These are phyloP conservation scores for Neopestalotiopsis sp. DNA, from an alignment of 2,329 filamentous ascomycete species.

Conservation along the genomic window DNA sequence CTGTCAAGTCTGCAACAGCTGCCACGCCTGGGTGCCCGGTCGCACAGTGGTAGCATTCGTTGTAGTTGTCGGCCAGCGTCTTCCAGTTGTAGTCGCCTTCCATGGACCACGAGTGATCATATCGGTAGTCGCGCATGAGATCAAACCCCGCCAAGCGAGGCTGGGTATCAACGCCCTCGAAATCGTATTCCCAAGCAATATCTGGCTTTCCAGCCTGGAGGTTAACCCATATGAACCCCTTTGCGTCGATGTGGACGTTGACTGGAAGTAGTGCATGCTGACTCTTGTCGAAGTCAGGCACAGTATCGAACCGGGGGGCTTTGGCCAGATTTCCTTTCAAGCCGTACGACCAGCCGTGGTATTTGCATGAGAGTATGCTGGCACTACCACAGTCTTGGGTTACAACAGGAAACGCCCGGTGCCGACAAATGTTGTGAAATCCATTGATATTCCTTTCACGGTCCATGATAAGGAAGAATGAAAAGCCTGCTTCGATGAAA, in stretches of 20 bases:
- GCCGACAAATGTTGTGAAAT: conserved; percentile 68
- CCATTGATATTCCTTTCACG: neutral
- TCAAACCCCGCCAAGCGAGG: neutral
- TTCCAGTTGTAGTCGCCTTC: conserved; percentile 6
- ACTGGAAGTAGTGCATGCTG: neutral
- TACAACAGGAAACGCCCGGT: conserved; percentile 64
- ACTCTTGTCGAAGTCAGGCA: conserved; percentile 57
- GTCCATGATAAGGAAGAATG: neutral
- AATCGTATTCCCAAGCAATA: conserved; percentile 2
- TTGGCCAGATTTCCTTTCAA: conserved; percentile 62
- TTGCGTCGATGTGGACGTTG: neutral
- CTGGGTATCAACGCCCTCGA: neutral
- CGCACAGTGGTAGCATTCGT: conserved; percentile 1
- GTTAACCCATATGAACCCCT: neutral
- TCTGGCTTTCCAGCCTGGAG: neutral
- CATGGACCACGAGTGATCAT: conserved; percentile 5
- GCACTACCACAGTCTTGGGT: conserved; percentile 54
- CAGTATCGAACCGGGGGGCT: conserved; percentile 61
- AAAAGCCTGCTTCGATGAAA: neutral
- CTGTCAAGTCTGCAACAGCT: neutral
- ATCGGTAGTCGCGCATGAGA: conserved; percentile 1
- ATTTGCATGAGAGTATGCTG: conserved; percentile 61
- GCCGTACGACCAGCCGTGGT: conserved; percentile 68
- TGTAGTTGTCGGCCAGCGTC: conserved; percentile 2
- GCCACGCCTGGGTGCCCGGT: neutral